Evolutionary conservation across 2,329 filamentous ascomycete species (phyloP).

Genomic region (Ceratocystis alfenasii): DNA sequence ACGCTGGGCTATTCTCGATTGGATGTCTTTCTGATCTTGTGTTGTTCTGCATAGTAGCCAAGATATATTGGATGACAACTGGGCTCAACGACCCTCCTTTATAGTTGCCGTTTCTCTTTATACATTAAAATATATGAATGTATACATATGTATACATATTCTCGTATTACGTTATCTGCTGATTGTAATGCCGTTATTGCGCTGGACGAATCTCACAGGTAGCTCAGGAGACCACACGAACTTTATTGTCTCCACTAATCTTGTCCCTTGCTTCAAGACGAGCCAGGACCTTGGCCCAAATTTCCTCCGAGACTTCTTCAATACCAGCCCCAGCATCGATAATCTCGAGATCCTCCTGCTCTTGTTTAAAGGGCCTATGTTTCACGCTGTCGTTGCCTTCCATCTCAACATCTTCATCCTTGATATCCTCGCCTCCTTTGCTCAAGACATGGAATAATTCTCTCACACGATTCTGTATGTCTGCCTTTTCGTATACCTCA

Average conservation of each 20-base stretch:
- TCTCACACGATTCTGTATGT: conserved; percentile 70
- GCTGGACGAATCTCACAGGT: neutral
- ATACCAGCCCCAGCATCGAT: conserved; percentile 43
- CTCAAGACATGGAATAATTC: conserved; percentile 47
- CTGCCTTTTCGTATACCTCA: conserved; percentile 76
- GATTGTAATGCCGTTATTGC: neutral
- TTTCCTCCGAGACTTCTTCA: conserved; percentile 44
- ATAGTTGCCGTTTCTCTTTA: neutral
- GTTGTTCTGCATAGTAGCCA: neutral
- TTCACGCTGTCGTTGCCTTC: conserved; percentile 3
- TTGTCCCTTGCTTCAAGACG: conserved; percentile 39
- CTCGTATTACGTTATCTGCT: no score
- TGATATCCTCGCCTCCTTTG: conserved; percentile 29
- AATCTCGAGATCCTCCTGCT: conserved; percentile 43
- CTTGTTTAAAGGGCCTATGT: conserved; percentile 33
- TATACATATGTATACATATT: no score
- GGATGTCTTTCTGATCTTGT: neutral
- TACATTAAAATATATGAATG: conserved; percentile 1
- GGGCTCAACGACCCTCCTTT: conserved; percentile 6
- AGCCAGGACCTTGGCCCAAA: conserved; percentile 42
- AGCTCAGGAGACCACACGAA: conserved; percentile 33
- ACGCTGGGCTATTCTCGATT: neutral
- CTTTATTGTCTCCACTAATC: conserved; percentile 37
- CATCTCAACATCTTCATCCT: conserved; percentile 19
- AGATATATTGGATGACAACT: neutral